Base-by-base conservation (phyloP, 208 protist genomes). In the Zelonia costaricensis region DNA sequence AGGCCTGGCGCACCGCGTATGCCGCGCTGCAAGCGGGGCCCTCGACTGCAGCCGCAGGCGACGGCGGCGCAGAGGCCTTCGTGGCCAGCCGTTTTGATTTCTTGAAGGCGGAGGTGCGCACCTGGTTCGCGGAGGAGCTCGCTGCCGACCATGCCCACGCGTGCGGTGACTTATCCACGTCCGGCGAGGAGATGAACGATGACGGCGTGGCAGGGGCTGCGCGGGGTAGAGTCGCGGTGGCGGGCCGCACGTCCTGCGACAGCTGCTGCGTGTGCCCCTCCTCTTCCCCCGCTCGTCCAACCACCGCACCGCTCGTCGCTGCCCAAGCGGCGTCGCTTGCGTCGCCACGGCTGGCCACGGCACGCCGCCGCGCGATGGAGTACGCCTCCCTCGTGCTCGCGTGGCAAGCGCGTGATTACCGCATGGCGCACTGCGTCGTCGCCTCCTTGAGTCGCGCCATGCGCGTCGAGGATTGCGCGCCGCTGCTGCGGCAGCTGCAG, bases 381-480 rank as follows among this genome's bases (percentile, higher is more conserved):
- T 92, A 92, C 59, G 82, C 84, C 9, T 68, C 83, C 10, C 60
- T 94, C 16, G 79, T 92, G 18, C 73, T 94, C 42, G 68, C 72
- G 12, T 75, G 91, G 58, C 75, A 92, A 59, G 64, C 77, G 1
- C 72, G 72, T 13, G 88, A 94, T 65, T 75, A 85, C 67, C 65
- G 75, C 25, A 59, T 52, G 10, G 79, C 75, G 4, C 82, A 92
- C 53, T 53, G 58, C 30, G 15, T 90, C 40, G 78, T 91, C 22
- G 47, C 48, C 3, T 53, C 52, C 36, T 33, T 54, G 23, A 57
- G 64, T 30, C 40, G 33, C 2, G 69, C 56, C 8, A 45, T 95
- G 30, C 31, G 36, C 9, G 43, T 92, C 12, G 69, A 79, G 52
- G 89, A 95, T 52, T 84, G 74, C 46, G 82, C 80, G 36, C 81